These are phyloP conservation scores for Mimosa pudica DNA, from an alignment of 306 rosid genomes.

Conservation along the genomic window DNA sequence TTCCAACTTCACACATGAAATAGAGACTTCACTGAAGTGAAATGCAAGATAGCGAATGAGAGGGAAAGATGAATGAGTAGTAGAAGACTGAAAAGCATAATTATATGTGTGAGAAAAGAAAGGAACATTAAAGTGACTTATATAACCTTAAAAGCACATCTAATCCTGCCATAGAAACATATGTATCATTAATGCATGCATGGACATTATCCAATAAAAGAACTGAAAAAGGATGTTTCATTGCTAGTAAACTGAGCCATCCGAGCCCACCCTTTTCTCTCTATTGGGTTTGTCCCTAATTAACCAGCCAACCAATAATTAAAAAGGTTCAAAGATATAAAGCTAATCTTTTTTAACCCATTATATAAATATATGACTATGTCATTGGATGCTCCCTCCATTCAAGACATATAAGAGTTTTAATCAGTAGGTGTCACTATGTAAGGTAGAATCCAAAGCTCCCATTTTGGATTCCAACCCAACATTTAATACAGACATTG, in stretches of 20 bases:
- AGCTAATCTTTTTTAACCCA: constrained; percentile 58
- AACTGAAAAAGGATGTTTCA: constrained; percentile 17
- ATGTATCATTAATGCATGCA: constrained; percentile 11
- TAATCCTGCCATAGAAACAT: constrained; percentile 10
- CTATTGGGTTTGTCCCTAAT: neutral
- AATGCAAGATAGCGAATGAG: constrained; percentile 21
- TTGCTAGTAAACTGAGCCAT: constrained; percentile 52
- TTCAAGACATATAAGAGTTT: constrained; percentile 43
- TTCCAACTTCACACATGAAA: neutral
- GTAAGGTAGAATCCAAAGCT: constrained; percentile 63
- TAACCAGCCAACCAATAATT: constrained; percentile 42
- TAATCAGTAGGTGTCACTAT: constrained; percentile 33
- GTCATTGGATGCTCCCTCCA: constrained; percentile 71
- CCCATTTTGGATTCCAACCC: constrained; percentile 43
- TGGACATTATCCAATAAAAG: constrained; percentile 27
- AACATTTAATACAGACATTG: constrained; percentile 29
- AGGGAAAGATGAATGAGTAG: neutral
- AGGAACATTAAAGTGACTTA: constrained; percentile 12
- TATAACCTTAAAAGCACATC: constrained; percentile 29
- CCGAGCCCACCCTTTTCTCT: constrained; percentile 46
- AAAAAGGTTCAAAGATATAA: constrained; percentile 57
- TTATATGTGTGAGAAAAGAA: constrained; percentile 21
- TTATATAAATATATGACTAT: constrained; percentile 4
- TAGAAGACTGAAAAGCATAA: constrained; percentile 4
- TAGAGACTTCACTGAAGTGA: constrained; percentile 6